Conservation (phyloP, 129 eudicot species). For the sunflower (Helianthus annuus) region DNA sequence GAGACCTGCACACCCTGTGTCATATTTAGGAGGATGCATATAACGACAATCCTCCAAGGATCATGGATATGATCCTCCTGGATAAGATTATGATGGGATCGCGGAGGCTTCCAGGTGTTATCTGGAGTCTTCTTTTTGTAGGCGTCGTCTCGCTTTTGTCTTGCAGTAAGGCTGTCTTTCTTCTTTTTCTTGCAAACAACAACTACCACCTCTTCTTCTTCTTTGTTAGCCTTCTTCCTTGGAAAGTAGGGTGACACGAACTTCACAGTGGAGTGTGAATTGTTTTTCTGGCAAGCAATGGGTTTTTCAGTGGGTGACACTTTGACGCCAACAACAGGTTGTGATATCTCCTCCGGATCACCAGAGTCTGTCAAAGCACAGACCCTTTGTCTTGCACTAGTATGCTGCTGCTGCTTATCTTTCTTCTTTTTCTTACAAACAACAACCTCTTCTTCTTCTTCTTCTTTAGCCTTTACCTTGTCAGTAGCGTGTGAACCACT, state of each 20-base stretch:
- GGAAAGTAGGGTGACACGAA: not conserved
- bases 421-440: not conserved
- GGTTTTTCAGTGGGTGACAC: not conserved
- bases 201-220: not conserved
- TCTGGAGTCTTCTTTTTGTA: slow-evolving; percentile 55
- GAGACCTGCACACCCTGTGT: slow-evolving; percentile 74
- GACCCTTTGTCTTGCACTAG: not conserved
- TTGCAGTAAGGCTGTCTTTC: slow-evolving; percentile 34
- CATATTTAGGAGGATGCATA: slow-evolving; percentile 71
- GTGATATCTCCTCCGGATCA: not conserved
- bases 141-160: slow-evolving; percentile 59
- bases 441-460: not conserved
- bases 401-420: too few relatives aligned
- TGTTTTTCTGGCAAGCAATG: too few relatives aligned
- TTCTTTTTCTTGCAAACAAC: not conserved
- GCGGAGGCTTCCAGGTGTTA: slow-evolving; percentile 77
- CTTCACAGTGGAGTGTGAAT: too few relatives aligned
- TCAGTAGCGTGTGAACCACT: too few relatives aligned
- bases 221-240: not conserved
- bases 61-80: slow-evolving; percentile 81
- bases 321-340: not conserved
- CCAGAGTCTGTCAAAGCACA: not conserved
- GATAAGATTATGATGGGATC: slow-evolving; percentile 59
- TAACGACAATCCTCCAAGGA: slow-evolving; percentile 89
- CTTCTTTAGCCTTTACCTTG: too few relatives aligned